Evolutionary conservation across 441 rosid species (phyloP).

Genomic region (Eruca vesicaria): DNA sequence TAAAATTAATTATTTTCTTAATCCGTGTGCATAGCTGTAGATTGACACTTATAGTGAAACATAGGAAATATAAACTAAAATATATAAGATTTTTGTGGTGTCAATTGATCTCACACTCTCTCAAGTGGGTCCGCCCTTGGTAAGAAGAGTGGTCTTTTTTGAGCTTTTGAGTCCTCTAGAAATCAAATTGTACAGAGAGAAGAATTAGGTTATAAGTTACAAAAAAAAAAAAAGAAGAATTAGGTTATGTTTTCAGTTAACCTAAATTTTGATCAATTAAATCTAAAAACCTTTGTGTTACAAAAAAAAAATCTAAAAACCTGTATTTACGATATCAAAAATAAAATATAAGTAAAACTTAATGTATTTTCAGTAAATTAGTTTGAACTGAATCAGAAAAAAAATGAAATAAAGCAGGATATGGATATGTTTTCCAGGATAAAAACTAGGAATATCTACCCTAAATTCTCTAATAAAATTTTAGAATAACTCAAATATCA

Average conservation of each 20-base stretch:
- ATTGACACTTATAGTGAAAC: no score
- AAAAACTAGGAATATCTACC: not conserved
- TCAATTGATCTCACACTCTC: no score
- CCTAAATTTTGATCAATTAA: not conserved
- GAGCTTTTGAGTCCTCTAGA: not conserved
- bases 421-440: not conserved
- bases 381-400: not conserved
- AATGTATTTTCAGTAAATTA: not conserved
- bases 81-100: no score
- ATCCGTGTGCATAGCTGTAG: no score
- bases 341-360: no score
- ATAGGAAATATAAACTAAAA: no score
- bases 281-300: not conserved
- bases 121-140: no score
- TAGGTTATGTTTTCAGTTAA: not conserved
- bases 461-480: not conserved
- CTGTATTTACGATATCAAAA: not conserved
- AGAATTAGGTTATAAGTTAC: not conserved
- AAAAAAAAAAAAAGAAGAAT: not conserved
- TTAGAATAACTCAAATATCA: not conserved
- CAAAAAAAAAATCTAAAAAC: not conserved
- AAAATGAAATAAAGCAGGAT: not conserved
- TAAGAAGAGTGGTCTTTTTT: no score
- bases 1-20: no score
- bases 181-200: not conserved